phyloP scores from a whole-genome alignment of 176 grass and related monocot genomes.

The Musa troglodytarum region DNA sequence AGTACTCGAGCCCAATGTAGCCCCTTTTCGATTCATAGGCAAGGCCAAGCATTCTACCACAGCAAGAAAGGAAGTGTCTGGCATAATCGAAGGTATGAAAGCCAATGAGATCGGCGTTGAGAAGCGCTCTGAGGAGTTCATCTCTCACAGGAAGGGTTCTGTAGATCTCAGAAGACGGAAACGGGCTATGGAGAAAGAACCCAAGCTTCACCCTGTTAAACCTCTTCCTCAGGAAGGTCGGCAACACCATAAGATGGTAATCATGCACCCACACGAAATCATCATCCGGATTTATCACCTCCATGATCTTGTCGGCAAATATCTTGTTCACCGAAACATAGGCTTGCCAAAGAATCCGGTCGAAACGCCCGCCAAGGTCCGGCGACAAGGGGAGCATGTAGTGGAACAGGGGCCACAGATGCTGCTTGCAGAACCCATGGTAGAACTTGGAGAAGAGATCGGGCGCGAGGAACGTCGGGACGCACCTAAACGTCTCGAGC shows the following conservation, averaged over 20 bases:
- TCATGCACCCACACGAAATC: constrained; percentile 58
- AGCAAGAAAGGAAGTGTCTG: constrained; percentile 48
- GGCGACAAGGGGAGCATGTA: constrained; percentile 52
- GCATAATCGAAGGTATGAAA: constrained; percentile 53
- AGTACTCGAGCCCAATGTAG: constrained; percentile 48
- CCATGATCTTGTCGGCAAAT: constrained; percentile 55
- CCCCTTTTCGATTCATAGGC: constrained; percentile 46
- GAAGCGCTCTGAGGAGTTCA: constrained; percentile 39
- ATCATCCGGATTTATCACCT: constrained; percentile 40
- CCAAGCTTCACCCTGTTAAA: constrained; percentile 44
- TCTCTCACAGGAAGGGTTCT: constrained; percentile 44
- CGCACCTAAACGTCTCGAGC: constrained; percentile 33
- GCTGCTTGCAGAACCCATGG: constrained; percentile 46
- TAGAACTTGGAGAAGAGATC: constrained; percentile 40
- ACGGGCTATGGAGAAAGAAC: constrained; percentile 51
- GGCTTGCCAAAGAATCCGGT: constrained; percentile 43
- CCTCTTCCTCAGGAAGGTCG: constrained; percentile 43
- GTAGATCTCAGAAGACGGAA: constrained; percentile 48
- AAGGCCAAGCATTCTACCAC: constrained; percentile 39
- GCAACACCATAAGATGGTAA: constrained; percentile 59
- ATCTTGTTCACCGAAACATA: constrained; percentile 59
- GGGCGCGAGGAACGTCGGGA: constrained; percentile 36
- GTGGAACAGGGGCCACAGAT: constrained; percentile 47
- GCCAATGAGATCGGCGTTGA: constrained; percentile 44
- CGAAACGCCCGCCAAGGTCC: constrained; percentile 41